Evolutionary conservation across 208 protist species (phyloP).

Genomic region (Acanthamoeba castellanii): DNA sequence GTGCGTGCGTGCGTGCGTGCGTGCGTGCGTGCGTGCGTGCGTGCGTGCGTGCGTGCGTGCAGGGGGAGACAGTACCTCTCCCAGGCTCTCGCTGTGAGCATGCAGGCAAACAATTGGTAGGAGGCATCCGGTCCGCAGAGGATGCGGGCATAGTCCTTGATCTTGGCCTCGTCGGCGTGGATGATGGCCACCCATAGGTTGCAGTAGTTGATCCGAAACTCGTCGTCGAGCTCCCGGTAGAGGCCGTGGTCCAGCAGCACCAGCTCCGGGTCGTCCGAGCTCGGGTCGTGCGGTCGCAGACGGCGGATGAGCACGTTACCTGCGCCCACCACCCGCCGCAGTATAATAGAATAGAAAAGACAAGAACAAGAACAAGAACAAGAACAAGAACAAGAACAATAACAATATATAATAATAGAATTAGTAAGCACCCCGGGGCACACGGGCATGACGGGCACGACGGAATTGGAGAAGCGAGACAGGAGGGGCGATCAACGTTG

Average conservation of each 20-base stretch:
- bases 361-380: no score
- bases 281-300: background rate
- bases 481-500: no score
- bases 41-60: background rate
- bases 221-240: conserved; percentile 90
- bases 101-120: conserved; percentile 14
- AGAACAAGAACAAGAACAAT: no score
- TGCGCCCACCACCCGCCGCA: background rate
- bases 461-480: no score
- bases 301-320: background rate
- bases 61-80: background rate
- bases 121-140: conserved; percentile 23
- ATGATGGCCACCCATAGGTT: background rate
- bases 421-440: no score
- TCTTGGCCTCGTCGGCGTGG: conserved; percentile 15
- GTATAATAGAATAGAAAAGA: no score
- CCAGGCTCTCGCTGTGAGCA: conserved; percentile 4
- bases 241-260: conserved; percentile 94
- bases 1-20: no score
- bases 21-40: no score
- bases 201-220: conserved; percentile 24
- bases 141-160: background rate
- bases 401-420: no score
- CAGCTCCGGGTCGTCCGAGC: conserved; percentile 51
- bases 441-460: no score